Conservation (phyloP, 2,329 filamentous ascomycete genomes). For the Furcasterigmium sp. region DNA sequence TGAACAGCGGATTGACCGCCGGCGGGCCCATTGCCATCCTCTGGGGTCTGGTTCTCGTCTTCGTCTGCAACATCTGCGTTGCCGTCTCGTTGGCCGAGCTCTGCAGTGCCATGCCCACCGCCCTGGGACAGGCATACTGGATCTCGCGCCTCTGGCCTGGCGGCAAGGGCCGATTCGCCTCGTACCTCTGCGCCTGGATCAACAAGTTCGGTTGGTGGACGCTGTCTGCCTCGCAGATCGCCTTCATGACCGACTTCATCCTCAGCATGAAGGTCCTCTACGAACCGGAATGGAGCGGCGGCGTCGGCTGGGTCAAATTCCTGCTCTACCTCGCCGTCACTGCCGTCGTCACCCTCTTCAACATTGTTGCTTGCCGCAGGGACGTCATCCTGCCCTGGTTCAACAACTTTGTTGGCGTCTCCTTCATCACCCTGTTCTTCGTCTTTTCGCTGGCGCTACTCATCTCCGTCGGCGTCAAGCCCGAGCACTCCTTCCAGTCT, state of each 20-base stretch:
- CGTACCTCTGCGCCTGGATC: constrained; percentile 55
- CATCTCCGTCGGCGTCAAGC: constrained; percentile 42
- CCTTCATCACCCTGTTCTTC: constrained; percentile 47
- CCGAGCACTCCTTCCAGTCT: constrained; percentile 38
- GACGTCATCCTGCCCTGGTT: constrained; percentile 43
- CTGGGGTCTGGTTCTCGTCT: constrained; percentile 50
- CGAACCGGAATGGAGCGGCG: constrained; percentile 38
- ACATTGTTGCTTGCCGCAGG: constrained; percentile 44
- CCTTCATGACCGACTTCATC: constrained; percentile 54
- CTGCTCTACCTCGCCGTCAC: constrained; percentile 49
- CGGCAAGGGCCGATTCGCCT: constrained; percentile 39
- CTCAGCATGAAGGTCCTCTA: constrained; percentile 53
- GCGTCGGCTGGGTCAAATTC: constrained; percentile 47
- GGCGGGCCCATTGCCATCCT: constrained; percentile 49
- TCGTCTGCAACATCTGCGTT: constrained; percentile 46
- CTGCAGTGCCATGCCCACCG: constrained; percentile 54
- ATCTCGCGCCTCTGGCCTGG: constrained; percentile 33
- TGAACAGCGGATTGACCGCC: constrained; percentile 41
- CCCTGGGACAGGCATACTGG: constrained; percentile 56
- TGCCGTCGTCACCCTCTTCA: constrained; percentile 40
- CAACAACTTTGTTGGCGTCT: constrained; percentile 51
- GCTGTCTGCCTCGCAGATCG: constrained; percentile 47
- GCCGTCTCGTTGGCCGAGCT: constrained; percentile 51
- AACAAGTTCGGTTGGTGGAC: constrained; percentile 58
- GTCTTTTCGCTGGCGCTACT: constrained; percentile 45